Evolutionary conservation across 1,284 basidiomycete genomes (phyloP).

Genomic region (Ustilago esculenta): DNA sequence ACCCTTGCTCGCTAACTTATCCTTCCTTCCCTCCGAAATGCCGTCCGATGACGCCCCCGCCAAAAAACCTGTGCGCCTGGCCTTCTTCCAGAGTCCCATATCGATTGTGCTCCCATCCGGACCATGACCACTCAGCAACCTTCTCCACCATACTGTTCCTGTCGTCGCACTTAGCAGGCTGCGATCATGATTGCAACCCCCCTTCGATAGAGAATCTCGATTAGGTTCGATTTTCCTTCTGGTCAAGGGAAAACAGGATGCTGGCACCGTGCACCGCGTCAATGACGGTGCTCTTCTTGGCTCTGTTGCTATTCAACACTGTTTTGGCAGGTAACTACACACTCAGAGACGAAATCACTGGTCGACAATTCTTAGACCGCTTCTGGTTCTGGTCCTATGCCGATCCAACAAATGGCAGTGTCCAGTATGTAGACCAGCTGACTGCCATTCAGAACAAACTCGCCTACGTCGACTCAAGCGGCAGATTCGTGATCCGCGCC

Average conservation of each 20-base stretch:
- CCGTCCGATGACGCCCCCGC: no score
- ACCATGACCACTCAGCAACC: no score
- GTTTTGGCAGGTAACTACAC: slow-evolving; percentile 35
- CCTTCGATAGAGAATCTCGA: slow-evolving; percentile 13
- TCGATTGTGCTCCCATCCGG: no score
- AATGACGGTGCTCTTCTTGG: slow-evolving; percentile 4
- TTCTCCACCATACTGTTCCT: no score
- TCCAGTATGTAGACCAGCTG: slow-evolving; percentile 45
- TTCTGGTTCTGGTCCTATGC: slow-evolving; percentile 49
- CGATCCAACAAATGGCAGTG: slow-evolving; percentile 50
- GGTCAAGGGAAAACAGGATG: background rate
- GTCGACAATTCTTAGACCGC: slow-evolving; percentile 38
- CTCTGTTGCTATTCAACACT: slow-evolving; percentile 13
- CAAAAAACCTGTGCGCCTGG: no score
- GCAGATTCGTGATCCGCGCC: slow-evolving; percentile 46
- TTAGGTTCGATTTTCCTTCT: slow-evolving; percentile 1
- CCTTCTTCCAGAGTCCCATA: no score
- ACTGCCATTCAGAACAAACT: slow-evolving; percentile 25
- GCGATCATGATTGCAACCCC: no score
- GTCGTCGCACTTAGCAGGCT: no score
- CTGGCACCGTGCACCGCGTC: background rate
- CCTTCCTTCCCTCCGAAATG: slow-evolving; percentile 9
- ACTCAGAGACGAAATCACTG: slow-evolving; percentile 44
- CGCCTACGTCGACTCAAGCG: slow-evolving; percentile 30
- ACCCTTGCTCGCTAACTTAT: slow-evolving; percentile 22